Conservation (phyloP, 148 eudicot species). For the Polygonum maritimum region DNA sequence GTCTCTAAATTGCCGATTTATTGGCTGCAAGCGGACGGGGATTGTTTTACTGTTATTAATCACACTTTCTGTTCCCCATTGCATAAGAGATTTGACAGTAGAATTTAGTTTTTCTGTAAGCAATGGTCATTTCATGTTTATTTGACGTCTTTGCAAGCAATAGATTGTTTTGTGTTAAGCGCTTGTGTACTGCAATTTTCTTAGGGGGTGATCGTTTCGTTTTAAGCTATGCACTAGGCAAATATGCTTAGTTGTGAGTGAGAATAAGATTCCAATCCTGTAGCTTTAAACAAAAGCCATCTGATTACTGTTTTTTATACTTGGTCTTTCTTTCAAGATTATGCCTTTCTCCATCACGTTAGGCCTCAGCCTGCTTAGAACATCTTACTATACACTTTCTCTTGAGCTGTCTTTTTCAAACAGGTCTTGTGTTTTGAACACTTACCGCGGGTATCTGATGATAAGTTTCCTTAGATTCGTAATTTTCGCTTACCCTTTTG, state of each 20-base stretch:
- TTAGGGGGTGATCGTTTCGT: not conserved
- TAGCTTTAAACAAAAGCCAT: constrained; percentile 2
- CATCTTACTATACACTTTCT: not conserved
- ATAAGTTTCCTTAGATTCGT: not conserved
- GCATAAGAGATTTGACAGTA: not conserved
- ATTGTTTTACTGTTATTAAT: not conserved
- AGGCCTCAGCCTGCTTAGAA: not conserved
- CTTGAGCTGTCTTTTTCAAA: not conserved
- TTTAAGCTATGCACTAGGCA: not conserved
- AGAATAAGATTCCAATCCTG: constrained; percentile 4
- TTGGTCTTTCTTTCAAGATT: not conserved
- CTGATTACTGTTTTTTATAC: not conserved
- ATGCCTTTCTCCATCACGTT: not conserved
- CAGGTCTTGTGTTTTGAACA: not conserved
- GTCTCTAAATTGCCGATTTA: not conserved
- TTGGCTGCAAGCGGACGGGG: not conserved
- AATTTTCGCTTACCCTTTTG: not conserved
- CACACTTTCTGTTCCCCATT: not conserved
- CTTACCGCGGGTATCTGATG: not conserved
- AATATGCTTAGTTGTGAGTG: not conserved
- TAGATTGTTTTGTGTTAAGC: not conserved
- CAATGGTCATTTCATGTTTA: not conserved
- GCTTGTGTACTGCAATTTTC: not conserved
- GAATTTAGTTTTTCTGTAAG: not conserved
- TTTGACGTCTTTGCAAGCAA: not conserved